These are phyloP conservation scores for Filosporella fistucella DNA, from an alignment of 495 filamentous ascomycete species.

Conservation along the genomic window DNA sequence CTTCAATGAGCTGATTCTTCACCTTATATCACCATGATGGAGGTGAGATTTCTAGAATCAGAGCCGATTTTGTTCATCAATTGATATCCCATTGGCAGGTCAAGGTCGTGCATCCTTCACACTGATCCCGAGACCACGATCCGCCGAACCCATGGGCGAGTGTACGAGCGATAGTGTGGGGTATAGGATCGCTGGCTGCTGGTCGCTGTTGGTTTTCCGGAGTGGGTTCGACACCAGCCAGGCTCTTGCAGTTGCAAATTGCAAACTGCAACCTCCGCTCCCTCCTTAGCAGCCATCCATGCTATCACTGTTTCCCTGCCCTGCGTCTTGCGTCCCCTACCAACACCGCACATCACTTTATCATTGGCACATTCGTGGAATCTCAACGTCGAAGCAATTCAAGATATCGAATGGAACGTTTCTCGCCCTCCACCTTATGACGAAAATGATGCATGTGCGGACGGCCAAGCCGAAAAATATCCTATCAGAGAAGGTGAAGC, in stretches of 20 bases:
- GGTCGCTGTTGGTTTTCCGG: background rate
- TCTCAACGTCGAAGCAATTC: background rate
- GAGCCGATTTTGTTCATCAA: no score
- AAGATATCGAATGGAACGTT: slow-evolving; percentile 2
- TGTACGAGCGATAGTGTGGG: background rate
- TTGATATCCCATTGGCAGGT: background rate
- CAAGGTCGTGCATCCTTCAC: slow-evolving; percentile 6
- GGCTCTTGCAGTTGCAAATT: background rate
- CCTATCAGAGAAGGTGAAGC: slow-evolving; percentile 13
- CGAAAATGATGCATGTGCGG: slow-evolving; percentile 16
- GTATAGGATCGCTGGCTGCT: background rate
- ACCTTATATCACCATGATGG: no score
- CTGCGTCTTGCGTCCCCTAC: no score
- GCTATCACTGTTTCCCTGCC: no score
- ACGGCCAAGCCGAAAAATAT: background rate
- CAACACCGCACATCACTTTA: no score
- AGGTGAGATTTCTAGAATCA: no score
- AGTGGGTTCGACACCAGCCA: background rate
- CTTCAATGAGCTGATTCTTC: no score
- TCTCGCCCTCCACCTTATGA: slow-evolving; percentile 11
- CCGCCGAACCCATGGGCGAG: background rate
- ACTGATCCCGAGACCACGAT: slow-evolving; percentile 2
- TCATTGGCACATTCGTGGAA: slow-evolving; percentile 1
- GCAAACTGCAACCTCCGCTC: slow-evolving; percentile 1
- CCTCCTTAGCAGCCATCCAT: no score